These are phyloP conservation scores for Termitomyces sp. DNA, from an alignment of 768 basidiomycete species.

Conservation along the genomic window DNA sequence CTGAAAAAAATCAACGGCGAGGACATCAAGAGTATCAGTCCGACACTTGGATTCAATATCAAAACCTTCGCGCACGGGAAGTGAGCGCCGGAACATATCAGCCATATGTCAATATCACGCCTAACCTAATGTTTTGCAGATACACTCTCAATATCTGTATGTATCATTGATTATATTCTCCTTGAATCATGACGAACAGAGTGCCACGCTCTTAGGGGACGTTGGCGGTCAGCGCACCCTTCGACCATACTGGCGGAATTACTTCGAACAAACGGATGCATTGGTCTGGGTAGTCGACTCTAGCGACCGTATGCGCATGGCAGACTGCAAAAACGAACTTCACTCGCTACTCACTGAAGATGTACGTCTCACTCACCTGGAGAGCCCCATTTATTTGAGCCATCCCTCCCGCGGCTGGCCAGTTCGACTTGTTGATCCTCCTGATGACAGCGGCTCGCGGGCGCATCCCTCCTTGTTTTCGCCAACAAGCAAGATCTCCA, in stretches of 20 bases:
- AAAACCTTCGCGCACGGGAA: constrained; percentile 91
- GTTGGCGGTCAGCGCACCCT: constrained; percentile 96
- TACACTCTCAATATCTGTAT: constrained; percentile 81
- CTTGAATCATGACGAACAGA: neutral
- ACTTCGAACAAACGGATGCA: constrained; percentile 98
- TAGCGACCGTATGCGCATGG: constrained; percentile 84
- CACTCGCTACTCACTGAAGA: constrained; percentile 87
- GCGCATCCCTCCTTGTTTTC: constrained; percentile 93
- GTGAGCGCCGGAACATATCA: constrained; percentile 37
- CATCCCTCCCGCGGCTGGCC: constrained; percentile 5
- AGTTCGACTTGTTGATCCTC: constrained; percentile 6
- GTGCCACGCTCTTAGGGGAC: constrained; percentile 69
- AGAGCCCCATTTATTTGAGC: no score
- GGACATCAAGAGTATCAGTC: constrained; percentile 83
- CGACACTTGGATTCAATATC: constrained; percentile 98
- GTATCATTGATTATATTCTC: constrained; percentile 19
- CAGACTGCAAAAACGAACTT: constrained; percentile 86
- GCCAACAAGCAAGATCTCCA: constrained; percentile 98
- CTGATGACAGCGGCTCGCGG: constrained; percentile 74
- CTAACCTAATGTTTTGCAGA: constrained; percentile 27
- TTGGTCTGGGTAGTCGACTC: constrained; percentile 99
- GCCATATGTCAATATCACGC: neutral
- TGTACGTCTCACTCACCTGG: constrained; percentile 43
- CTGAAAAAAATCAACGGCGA: constrained; percentile 93
- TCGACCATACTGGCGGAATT: constrained; percentile 97